Evolutionary conservation across 108 stramenopile species (phyloP).

Genomic region (Nitzschia palea): DNA sequence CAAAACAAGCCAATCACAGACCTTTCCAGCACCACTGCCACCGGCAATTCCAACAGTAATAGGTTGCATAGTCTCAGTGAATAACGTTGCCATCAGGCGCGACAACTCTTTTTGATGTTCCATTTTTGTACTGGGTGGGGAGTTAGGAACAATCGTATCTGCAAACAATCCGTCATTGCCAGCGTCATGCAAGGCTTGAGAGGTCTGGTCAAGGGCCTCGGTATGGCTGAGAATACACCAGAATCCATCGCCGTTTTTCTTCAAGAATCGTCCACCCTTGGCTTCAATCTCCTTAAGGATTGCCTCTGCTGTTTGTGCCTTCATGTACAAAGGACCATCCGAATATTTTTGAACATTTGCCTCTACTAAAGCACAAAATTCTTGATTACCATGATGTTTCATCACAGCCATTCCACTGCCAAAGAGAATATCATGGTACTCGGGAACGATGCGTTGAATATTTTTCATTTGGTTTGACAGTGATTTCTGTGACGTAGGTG

Average conservation of each 20-base stretch:
- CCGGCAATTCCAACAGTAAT: slow-evolving; percentile 80
- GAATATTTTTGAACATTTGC: background rate
- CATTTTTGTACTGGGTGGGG: no score
- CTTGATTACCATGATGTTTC: slow-evolving; percentile 10
- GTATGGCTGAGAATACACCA: no score
- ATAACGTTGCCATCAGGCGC: background rate
- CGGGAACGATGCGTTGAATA: no score
- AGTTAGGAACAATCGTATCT: no score
- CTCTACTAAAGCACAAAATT: background rate
- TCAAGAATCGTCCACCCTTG: slow-evolving; percentile 8
- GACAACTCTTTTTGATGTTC: no score
- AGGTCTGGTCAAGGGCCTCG: no score
- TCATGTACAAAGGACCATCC: background rate
- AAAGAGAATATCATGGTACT: slow-evolving; percentile 15
- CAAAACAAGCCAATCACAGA: background rate
- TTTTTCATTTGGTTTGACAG: no score
- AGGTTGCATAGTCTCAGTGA: slow-evolving; percentile 12
- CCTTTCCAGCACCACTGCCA: slow-evolving; percentile 76
- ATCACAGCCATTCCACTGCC: slow-evolving; percentile 9
- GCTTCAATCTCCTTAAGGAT: slow-evolving; percentile 8
- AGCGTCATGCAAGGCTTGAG: no score
- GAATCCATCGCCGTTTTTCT: no score
- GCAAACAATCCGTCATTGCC: no score
- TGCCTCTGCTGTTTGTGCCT: slow-evolving; percentile 12
- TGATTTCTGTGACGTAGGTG: no score